phyloP scores from a whole-genome alignment of 305 asterid genomes.

The Petunia hybrid region DNA sequence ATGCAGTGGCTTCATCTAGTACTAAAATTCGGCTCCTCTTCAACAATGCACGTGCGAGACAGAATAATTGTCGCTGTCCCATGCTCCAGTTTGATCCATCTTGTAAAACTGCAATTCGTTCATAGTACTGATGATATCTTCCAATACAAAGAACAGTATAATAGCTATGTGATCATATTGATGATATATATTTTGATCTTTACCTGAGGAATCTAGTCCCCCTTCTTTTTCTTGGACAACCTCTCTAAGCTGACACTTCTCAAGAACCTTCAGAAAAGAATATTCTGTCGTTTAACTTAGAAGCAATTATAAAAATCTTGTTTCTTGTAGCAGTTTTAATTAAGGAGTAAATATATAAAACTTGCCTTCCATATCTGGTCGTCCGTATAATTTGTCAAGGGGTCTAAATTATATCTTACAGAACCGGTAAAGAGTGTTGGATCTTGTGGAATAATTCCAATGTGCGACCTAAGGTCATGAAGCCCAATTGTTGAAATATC shows the following conservation, averaged over 20 bases:
- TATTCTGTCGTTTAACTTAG: background rate
- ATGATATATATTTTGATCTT: background rate
- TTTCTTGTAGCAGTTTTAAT: background rate
- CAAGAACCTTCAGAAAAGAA: slow-evolving; percentile 58
- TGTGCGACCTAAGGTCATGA: slow-evolving; percentile 22
- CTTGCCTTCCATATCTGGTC: slow-evolving; percentile 25
- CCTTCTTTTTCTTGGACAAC: slow-evolving; percentile 73
- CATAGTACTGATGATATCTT: background rate
- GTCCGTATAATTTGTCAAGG: slow-evolving; percentile 12
- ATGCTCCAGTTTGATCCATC: slow-evolving; percentile 45
- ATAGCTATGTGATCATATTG: background rate
- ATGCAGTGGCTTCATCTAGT: slow-evolving; percentile 56
- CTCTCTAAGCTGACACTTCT: slow-evolving; percentile 87
- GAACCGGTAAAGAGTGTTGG: slow-evolving; percentile 25
- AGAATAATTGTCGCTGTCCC: slow-evolving; percentile 50
- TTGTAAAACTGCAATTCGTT: background rate
- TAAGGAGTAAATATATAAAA: background rate
- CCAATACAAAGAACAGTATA: background rate
- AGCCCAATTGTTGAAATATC: slow-evolving; percentile 24
- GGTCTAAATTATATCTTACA: slow-evolving; percentile 26
- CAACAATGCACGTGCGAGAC: slow-evolving; percentile 46
- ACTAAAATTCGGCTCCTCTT: slow-evolving; percentile 42
- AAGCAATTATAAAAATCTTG: background rate
- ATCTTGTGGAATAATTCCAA: slow-evolving; percentile 35
- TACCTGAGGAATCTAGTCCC: slow-evolving; percentile 77